Evolutionary conservation across 257 asterid species (phyloP), one percentile per base, ranked within the genome.

Genomic region (Solanum dulcamara): DNA sequence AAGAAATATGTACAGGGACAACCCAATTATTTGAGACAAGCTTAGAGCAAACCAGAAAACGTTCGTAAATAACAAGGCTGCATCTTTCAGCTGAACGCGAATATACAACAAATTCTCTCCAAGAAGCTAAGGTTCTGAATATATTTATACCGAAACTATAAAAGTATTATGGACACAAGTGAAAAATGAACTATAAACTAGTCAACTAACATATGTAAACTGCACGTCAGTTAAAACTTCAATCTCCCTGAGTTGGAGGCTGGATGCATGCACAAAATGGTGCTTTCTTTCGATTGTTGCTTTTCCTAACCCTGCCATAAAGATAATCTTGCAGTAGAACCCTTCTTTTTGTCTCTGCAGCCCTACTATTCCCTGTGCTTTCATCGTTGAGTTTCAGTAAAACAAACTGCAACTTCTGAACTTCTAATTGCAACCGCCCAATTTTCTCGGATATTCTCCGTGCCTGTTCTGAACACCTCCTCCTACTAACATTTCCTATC

Each of bases 381-480:
- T 89, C 91, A 67, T 87, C 89, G 14, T 88, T 92, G 37, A 88
- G 89, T 70, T 90, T 89, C 53, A 92, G 77, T 79, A 92, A 81
- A 79, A 92, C 88, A 85, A 90, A 92, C 88, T 90, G 94, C 59
- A 90, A 83, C 88, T 90, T 92, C 87, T 90, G 91, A 57, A 92
- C 91, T 86, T 90, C 93, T 89, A 90, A 70, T 89, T 92, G 93
- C 88, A 92, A 44, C 59, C 93, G 86, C 35, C 93, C 94, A 15
- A 92, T 87, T 81, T 86, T 89, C 84, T 92, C 94, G 2, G 94
- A 90, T 82, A 92, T 51, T 50, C 88, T 84, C 53, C 90, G 87
- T 20, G 92, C 92, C 83, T 90, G 93, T 74, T 90, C 94, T 17
- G 92, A 87, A n/a, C 85, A 88, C 84, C 90, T 94, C 91, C 91